Base-by-base conservation (phyloP, 2,329 filamentous ascomycete species). In the Decorospora gaudefroyi region DNA sequence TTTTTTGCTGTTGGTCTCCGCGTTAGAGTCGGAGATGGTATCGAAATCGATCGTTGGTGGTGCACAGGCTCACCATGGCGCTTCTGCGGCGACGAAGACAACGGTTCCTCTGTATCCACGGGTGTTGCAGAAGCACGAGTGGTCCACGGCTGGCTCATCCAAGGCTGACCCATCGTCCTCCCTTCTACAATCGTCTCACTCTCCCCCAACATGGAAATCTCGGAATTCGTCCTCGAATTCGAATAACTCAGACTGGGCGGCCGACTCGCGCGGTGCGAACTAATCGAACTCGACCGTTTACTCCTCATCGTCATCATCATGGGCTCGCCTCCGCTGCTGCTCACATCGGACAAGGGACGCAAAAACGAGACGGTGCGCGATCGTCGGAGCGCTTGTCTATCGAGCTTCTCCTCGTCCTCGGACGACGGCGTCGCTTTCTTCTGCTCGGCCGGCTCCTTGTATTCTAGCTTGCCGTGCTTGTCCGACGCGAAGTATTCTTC, bases 401-500 rank as follows among this genome's bases (percentile, higher is more conserved):
- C 63, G 6, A 53, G 44, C n/a, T 53, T 51, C 17, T 58, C 54
- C 11, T 51, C 42, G 2, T 60, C 58, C 11, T 54, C 48, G 4
- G 3, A 11, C 3, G 27, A 27, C n/a, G n/a, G n/a, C n/a, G n/a
- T n/a, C 0, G 32, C 34, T 6, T 34, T 31, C 23, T 53, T 59
- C 35, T 61, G 65, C 10, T 55, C 46, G 19, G 65, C 62, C 2
- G 64, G 55, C 31, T 68, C 63, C 40, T 68, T 69, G 39, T 61
- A 62, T 27, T 70, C 68, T 2, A 72, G 47, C 22, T 70, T 71
- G 8, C 66, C 67, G 15, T 68, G 49, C 36, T 64, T 62, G 43
- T 72, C 70, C 4, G 68, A 71, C 1, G 70, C 70, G 36, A 72
- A 72, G 43, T 68, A 72, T 36, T 71, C 69, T 23, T 71, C 63